A percentile compares a stretch with the other conserved stretches of the same genome.
These are phyloP conservation scores for Coemansia sp. DNA, from an alignment of 192 early-diverging fungal genomes.

Conservation along the genomic window DNA sequence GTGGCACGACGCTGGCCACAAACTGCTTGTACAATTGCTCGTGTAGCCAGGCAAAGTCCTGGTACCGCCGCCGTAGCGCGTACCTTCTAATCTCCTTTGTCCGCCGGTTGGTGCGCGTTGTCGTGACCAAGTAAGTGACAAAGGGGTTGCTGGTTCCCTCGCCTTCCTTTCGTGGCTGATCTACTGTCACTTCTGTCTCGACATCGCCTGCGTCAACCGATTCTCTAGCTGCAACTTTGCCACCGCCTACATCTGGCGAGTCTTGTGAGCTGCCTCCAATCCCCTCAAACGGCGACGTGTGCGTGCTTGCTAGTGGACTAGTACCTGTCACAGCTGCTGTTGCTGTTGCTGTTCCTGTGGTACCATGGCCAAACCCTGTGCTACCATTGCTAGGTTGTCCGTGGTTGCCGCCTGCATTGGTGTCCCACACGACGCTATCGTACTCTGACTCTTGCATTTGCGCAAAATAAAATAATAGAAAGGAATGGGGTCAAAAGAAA, in stretches of 20 bases:
- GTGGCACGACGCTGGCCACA: constrained; percentile 83
- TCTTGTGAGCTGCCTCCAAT: constrained; percentile 11
- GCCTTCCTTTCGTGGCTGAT: constrained; percentile 85
- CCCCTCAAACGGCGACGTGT: constrained; percentile 31
- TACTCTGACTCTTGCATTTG: constrained; percentile 55
- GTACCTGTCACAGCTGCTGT: not conserved
- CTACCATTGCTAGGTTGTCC: constrained; percentile 12
- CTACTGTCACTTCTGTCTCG: constrained; percentile 64
- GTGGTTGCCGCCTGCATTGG: constrained; percentile 31
- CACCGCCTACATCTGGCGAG: constrained; percentile 12
- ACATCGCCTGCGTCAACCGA: constrained; percentile 16
- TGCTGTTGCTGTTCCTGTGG: not conserved
- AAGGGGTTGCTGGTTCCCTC: constrained; percentile 82
- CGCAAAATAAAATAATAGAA: not conserved
- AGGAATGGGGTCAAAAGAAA: not conserved
- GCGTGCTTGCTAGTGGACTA: constrained; percentile 26
- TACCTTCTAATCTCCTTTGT: constrained; percentile 52
- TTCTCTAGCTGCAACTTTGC: not conserved
- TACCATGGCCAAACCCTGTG: not conserved
- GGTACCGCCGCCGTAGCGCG: constrained; percentile 85
- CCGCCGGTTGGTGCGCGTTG: constrained; percentile 39
- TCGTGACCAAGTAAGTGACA: constrained; percentile 83
- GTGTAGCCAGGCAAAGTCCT: constrained; percentile 94
- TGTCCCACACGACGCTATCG: constrained; percentile 57
- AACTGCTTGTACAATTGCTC: constrained; percentile 72